Evolutionary conservation across 2,329 filamentous ascomycete genomes (phyloP).

Genomic region (Mycocentrospora acerina): DNA sequence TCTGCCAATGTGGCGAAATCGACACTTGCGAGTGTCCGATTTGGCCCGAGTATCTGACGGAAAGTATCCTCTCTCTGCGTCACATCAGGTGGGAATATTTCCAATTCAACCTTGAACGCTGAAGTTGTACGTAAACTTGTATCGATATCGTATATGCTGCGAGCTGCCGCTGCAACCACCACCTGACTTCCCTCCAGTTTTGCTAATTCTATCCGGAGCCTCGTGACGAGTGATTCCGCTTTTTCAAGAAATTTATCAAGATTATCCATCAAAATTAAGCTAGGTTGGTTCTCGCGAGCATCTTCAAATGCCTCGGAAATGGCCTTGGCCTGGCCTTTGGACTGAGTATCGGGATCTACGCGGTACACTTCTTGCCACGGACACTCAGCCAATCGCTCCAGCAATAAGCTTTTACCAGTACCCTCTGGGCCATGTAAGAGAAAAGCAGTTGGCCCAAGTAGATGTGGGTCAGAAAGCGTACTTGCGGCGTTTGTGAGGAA

Average conservation of each 20-base stretch:
- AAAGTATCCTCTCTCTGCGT: constrained; percentile 73
- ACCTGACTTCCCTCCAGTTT: constrained; percentile 59
- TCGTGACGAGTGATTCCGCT: constrained; percentile 27
- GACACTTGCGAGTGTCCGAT: constrained; percentile 55
- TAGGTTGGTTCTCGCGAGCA: constrained; percentile 69
- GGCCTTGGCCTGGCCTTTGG: constrained; percentile 51
- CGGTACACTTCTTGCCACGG: constrained; percentile 72
- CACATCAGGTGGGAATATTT: constrained; percentile 75
- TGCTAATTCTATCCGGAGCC: constrained; percentile 46
- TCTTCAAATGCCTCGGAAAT: constrained; percentile 70
- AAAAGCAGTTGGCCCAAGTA: constrained; percentile 55
- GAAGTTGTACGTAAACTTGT: constrained; percentile 64
- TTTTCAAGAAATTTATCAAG: constrained; percentile 62
- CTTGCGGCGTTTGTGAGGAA: constrained; percentile 23
- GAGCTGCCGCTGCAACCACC: constrained; percentile 73
- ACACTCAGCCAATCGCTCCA: constrained; percentile 63
- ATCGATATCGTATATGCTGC: constrained; percentile 72
- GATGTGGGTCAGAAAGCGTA: constrained; percentile 20
- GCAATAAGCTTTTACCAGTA: constrained; percentile 78
- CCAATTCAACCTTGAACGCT: constrained; percentile 68
- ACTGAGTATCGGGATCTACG: constrained; percentile 53
- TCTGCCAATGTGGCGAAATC: constrained; percentile 61
- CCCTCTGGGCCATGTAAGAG: constrained; percentile 80
- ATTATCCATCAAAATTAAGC: constrained; percentile 77
- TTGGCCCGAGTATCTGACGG: constrained; percentile 44